phyloP scores from a whole-genome alignment of 441 rosid genomes.

The Mallotus japonicus region DNA sequence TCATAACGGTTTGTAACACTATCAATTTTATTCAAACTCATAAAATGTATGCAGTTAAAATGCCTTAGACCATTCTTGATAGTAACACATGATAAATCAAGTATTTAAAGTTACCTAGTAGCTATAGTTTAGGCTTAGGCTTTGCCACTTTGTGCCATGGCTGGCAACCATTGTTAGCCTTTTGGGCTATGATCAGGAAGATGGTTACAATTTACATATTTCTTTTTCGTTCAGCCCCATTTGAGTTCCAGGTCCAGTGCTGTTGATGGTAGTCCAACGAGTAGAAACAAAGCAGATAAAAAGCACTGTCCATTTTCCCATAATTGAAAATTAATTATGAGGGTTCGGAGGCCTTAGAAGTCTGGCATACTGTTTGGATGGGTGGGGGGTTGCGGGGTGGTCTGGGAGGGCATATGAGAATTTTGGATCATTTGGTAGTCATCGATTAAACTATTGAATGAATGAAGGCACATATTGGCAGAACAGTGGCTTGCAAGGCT shows the following conservation, averaged over 20 bases:
- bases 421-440: not conserved
- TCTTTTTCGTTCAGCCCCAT: not conserved
- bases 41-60: not conserved
- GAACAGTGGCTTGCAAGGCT: not conserved
- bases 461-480: not conserved
- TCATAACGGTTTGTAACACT: slow-evolving; percentile 16
- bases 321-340: not conserved
- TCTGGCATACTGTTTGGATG: not conserved
- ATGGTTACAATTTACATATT: not conserved
- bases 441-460: not conserved
- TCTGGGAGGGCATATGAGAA: not conserved
- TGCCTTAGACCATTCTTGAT: not conserved
- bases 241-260: not conserved
- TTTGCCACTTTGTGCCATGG: not conserved
- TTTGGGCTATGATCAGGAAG: not conserved
- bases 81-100: not conserved
- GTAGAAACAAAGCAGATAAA: not conserved
- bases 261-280: not conserved
- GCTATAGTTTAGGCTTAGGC: not conserved
- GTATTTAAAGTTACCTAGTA: not conserved
- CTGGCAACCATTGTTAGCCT: too few relatives aligned
- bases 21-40: not conserved
- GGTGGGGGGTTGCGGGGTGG: not conserved
- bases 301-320: not conserved
- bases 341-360: not conserved